Conservation (phyloP, 805 yeast genomes). For the Maudiozyma barnettii region DNA sequence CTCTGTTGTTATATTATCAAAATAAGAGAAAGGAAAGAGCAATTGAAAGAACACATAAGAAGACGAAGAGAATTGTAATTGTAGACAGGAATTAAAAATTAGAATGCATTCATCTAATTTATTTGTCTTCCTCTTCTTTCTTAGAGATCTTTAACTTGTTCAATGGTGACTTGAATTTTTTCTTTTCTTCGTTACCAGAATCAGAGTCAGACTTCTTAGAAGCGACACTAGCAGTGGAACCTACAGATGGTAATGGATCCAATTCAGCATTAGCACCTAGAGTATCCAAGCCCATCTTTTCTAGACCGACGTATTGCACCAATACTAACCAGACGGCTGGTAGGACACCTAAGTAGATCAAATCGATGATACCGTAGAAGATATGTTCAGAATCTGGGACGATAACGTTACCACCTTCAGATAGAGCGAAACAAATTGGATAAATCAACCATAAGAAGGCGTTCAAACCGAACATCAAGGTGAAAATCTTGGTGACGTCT, state of each 20-base stretch:
- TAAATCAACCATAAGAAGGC: conserved; percentile 36
- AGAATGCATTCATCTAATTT: too few relatives aligned
- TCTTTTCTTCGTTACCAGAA: background rate
- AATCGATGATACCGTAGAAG: conserved; percentile 51
- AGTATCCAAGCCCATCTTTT: conserved; percentile 14
- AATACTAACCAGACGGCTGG: conserved; percentile 20
- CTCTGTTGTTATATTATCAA: background rate
- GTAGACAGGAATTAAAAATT: background rate
- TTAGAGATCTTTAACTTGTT: background rate
- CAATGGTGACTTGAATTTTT: background rate
- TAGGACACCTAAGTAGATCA: conserved; percentile 33
- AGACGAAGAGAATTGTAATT: background rate
- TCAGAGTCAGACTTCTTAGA: background rate
- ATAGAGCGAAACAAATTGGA: conserved; percentile 22
- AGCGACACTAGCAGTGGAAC: background rate
- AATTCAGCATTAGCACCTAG: conserved; percentile 1
- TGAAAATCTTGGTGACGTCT: conserved; percentile 19
- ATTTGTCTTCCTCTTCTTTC: too few relatives aligned
- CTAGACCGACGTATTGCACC: conserved; percentile 17
- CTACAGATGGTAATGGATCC: background rate
- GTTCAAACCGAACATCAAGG: conserved; percentile 12
- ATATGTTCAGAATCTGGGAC: conserved; percentile 50
- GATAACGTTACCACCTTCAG: conserved; percentile 56
- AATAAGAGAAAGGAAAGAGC: background rate
- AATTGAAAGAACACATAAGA: background rate